A percentile compares a stretch with the other conserved stretches of the same genome.
Evolutionary conservation across 2,329 filamentous ascomycete species (phyloP).

Genomic region (Penicillium sp.): DNA sequence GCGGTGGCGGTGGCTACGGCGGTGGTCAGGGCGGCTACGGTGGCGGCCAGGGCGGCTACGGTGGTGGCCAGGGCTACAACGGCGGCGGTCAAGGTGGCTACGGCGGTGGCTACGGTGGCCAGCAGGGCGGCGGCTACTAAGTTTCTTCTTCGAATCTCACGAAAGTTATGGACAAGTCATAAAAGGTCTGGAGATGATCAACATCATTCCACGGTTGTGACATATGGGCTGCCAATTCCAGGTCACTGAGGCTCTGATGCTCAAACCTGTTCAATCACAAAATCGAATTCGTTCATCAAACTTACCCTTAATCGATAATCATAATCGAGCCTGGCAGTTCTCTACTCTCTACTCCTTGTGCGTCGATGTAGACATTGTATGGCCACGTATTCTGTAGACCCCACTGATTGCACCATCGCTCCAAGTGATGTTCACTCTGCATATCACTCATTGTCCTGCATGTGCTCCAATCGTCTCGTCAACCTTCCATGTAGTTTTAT

Average conservation of each 20-base stretch:
- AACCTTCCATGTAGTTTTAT: too few relatives aligned
- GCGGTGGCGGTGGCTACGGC: background rate
- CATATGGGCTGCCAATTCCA: constrained; percentile 8
- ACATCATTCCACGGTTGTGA: constrained; percentile 10
- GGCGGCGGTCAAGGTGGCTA: constrained; percentile 7
- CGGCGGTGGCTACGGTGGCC: constrained; percentile 4
- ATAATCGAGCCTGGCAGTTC: background rate
- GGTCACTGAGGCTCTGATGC: background rate
- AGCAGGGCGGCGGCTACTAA: constrained; percentile 7
- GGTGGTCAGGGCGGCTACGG: constrained; percentile 4
- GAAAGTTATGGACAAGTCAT: constrained; percentile 3
- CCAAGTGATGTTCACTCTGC: too few relatives aligned
- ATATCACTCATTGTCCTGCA: too few relatives aligned
- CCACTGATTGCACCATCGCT: too few relatives aligned
- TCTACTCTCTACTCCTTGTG: background rate
- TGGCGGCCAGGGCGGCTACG: constrained; percentile 4
- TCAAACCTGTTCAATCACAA: background rate
- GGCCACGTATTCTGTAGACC: too few relatives aligned
- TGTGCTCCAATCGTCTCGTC: too few relatives aligned
- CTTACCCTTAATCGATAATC: background rate
- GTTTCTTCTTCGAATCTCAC: background rate
- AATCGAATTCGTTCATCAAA: background rate
- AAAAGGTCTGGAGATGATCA: constrained; percentile 7
- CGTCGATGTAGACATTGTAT: background rate
- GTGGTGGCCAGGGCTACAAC: constrained; percentile 5